Base-by-base conservation (phyloP, 164 flowering plant genomes). In the Magnolia changhungtana region DNA sequence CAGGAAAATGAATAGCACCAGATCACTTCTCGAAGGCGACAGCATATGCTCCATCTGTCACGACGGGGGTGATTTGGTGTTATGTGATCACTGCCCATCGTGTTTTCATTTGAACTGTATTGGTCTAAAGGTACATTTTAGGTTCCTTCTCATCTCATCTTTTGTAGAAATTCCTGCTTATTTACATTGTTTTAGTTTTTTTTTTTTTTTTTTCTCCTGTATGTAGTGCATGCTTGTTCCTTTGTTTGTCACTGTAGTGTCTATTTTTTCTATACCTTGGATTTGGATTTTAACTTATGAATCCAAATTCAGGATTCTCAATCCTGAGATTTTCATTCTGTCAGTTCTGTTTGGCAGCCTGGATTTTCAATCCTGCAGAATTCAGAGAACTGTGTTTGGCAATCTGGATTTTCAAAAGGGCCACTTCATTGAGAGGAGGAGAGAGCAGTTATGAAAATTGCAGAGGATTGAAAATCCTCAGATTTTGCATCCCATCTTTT, bases 61-160 rank as follows among this genome's bases (percentile, higher is more conserved):
- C 67, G 86, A 84, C 84, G 98, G 94, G 7, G 98, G 98, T 70
- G 83, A 84, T 19, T 75, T 93, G 68, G 23, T 93, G 72, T 72
- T 93, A 71, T 95, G 98, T 77, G 98, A 95, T 82, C 82, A 73
- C 20, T 95, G 98, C 52, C 98, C 98, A 51, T 87, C 98, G 2
- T 77, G 94, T 19, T 95, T 87, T 71, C 97, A 95, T 76, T 78
- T 82, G 63, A 69, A 63, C 73, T 95, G 98, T 79, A 83, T 95
- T 45, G 89, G 89, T 76, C 72, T 93, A 78, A 74, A 88, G 98
- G 98, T 93, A 74, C n/a, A 49, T 45, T 51, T 14, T 77, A 74
- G 74, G 31, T 73, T 37, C 71, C 49, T 2, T 50, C 58, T 49
- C 27, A 9, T 73, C 24, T 65, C 14, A 24, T 18, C 19, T 63